Evolutionary conservation across 75 land plant genomes (phyloP).

Genomic region (Gnetum montanum): DNA sequence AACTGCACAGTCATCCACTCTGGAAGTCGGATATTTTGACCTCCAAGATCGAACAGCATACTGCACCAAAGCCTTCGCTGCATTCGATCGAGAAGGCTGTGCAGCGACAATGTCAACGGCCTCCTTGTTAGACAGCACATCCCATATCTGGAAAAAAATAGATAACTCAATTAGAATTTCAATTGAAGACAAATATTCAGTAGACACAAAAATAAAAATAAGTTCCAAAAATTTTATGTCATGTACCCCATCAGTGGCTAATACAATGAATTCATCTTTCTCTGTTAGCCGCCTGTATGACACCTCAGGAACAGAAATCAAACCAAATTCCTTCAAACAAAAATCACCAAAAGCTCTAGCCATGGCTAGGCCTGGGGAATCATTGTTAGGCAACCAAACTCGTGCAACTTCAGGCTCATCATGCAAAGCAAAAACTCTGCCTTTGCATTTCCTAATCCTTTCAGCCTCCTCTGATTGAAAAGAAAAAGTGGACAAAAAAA

Average conservation of each 20-base stretch:
- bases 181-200: neutral
- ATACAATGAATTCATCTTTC: conserved; percentile 74
- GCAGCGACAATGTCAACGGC: conserved; percentile 66
- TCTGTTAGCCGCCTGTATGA: conserved; percentile 45
- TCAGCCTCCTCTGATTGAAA: conserved; percentile 60
- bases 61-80: conserved; percentile 82
- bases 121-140: conserved; percentile 85
- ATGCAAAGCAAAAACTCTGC: conserved; percentile 71
- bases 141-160: conserved; percentile 59
- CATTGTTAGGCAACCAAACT: conserved; percentile 77
- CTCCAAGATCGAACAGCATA: conserved; percentile 77
- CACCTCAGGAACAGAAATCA: conserved; percentile 76
- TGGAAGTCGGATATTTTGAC: conserved; percentile 80
- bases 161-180: neutral
- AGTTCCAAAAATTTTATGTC: neutral
- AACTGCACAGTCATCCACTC: conserved; percentile 81
- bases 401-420: conserved; percentile 90
- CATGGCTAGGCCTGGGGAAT: conserved; percentile 88
- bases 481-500: neutral
- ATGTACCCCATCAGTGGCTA: conserved; percentile 87
- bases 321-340: conserved; percentile 77
- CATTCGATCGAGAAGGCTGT: conserved; percentile 61
- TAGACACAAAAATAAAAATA: neutral
- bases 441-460: conserved; percentile 67
- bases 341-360: conserved; percentile 91